Evolutionary conservation across 2,329 filamentous ascomycete species (phyloP).

Genomic region (Waltergamsia citrina): DNA sequence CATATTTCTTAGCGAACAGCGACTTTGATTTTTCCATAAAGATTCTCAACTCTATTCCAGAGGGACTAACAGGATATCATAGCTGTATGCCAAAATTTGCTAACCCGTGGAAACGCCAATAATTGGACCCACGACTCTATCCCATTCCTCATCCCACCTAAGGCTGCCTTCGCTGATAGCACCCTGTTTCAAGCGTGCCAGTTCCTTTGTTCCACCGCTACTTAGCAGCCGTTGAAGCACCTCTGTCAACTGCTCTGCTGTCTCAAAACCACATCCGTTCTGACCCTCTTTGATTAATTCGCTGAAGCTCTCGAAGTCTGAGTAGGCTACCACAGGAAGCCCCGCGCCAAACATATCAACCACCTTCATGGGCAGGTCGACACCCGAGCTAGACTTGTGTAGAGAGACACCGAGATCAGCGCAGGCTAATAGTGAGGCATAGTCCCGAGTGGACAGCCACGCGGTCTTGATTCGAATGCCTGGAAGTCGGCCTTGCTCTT

Average conservation of each 20-base stretch:
- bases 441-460: constrained; percentile 78
- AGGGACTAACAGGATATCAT: too few species aligned
- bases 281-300: constrained; percentile 83
- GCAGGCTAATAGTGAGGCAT: constrained; percentile 72
- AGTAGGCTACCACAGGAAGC: constrained; percentile 81
- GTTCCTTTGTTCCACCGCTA: constrained; percentile 35
- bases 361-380: constrained; percentile 97
- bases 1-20: too few species aligned
- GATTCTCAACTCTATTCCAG: too few species aligned
- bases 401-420: constrained; percentile 87
- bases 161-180: constrained; percentile 64
- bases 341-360: constrained; percentile 98
- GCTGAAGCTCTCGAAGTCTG: constrained; percentile 74
- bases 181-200: constrained; percentile 55
- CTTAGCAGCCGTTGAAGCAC: constrained; percentile 57
- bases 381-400: constrained; percentile 87
- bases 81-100: too few species aligned
- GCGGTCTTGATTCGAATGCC: constrained; percentile 69
- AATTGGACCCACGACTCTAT: constrained; percentile 66
- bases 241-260: constrained; percentile 52
- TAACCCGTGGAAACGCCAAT: too few species aligned
- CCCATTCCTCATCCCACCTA: constrained; percentile 92
- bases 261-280: constrained; percentile 81
- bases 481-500: constrained; percentile 50
- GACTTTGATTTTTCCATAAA: too few species aligned